Evolutionary conservation across 176 grass and related monocot genomes (phyloP).

Genomic region (Phoenix dactylifera): DNA sequence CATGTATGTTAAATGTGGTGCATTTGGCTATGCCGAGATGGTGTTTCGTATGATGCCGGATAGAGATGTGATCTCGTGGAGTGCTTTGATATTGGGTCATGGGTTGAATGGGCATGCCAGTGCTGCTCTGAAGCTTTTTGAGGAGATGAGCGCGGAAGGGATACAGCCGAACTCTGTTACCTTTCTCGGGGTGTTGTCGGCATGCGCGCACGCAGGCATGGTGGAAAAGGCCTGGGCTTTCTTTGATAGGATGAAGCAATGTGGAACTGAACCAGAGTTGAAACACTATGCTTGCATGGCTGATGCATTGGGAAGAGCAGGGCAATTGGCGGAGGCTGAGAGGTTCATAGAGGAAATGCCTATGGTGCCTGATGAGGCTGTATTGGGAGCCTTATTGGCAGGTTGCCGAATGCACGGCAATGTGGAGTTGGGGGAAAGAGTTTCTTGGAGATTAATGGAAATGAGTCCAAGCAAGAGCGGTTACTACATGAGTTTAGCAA

Average conservation of each 20-base stretch:
- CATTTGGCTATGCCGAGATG: conserved; percentile 39
- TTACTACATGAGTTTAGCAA: conserved; percentile 71
- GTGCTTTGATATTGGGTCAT: conserved; percentile 56
- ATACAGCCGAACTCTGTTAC: conserved; percentile 43
- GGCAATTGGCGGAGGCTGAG: conserved; percentile 34
- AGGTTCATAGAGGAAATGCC: conserved; percentile 70
- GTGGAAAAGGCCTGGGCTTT: conserved; percentile 45
- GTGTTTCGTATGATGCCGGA: conserved; percentile 35
- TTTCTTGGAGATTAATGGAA: conserved; percentile 46
- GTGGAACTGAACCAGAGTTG: conserved; percentile 32
- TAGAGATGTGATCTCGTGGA: conserved; percentile 78
- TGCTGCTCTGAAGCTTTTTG: conserved; percentile 41
- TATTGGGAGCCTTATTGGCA: conserved; percentile 47
- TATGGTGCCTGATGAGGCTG: conserved; percentile 47
- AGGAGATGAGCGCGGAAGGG: conserved; percentile 35
- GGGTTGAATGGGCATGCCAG: conserved; percentile 49
- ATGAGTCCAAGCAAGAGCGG: conserved; percentile 53
- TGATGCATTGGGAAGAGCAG: conserved; percentile 53
- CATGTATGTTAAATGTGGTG: conserved; percentile 69
- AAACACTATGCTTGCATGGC: conserved; percentile 72
- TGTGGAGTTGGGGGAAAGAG: conserved; percentile 45
- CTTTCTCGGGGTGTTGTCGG: conserved; percentile 62
- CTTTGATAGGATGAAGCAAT: conserved; percentile 40
- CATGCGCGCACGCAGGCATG: conserved; percentile 55
- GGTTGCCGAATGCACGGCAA: conserved; percentile 55